These are phyloP conservation scores for Arthromyces matolae DNA, from an alignment of 768 basidiomycete species.

Conservation along the genomic window DNA sequence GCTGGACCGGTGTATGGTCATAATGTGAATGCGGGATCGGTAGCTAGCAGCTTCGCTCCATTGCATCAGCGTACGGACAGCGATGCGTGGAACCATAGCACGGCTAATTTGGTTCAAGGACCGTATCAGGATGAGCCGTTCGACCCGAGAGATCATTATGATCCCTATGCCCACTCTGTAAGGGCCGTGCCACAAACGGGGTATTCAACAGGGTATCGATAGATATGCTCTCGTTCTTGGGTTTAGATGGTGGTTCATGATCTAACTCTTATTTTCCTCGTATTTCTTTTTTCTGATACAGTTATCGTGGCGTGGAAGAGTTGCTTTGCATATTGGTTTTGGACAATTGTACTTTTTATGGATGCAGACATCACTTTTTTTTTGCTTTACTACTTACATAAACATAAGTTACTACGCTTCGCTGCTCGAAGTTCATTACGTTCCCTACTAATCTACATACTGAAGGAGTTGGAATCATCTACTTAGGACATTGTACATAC, in stretches of 20 bases:
- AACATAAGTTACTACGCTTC: neutral
- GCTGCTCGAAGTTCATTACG: neutral
- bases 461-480: no score
- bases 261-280: no score
- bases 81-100: conserved; percentile 57
- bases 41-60: conserved; percentile 69
- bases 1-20: conserved; percentile 23
- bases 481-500: no score
- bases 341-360: conserved; percentile 7
- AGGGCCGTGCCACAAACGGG: conserved; percentile 2
- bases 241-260: no score
- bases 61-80: conserved; percentile 56
- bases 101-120: conserved; percentile 36
- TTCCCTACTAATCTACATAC: no score
- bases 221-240: neutral
- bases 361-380: neutral
- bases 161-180: conserved; percentile 30
- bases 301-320: neutral
- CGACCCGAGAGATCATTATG: conserved; percentile 24
- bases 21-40: conserved; percentile 31
- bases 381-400: neutral
- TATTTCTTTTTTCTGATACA: neutral
- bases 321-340: neutral
- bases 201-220: no score
- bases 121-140: conserved; percentile 29